Conservation (phyloP, 805 yeast species). For the Candida boidinii region DNA sequence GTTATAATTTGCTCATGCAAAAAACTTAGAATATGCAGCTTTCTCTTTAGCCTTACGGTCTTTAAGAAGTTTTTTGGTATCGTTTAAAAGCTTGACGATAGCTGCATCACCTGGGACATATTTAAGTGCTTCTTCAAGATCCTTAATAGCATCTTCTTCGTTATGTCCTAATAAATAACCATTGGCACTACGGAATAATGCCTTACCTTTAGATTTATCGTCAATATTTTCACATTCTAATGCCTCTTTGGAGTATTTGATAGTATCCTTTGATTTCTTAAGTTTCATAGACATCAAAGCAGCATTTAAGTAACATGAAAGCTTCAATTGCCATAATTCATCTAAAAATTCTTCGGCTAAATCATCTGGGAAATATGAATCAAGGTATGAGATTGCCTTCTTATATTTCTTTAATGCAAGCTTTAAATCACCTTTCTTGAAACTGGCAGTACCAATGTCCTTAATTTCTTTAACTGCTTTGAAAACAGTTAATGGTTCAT, state of each 20-base stretch:
- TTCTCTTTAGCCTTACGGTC: conserved; percentile 59
- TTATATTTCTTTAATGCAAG: conserved; percentile 59
- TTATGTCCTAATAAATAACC: conserved; percentile 59
- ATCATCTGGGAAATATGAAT: conserved; percentile 68
- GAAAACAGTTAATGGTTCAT: conserved; percentile 57
- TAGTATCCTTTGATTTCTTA: conserved; percentile 42
- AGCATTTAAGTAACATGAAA: conserved; percentile 61
- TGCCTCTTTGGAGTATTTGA: conserved; percentile 58
- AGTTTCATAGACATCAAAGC: conserved; percentile 67
- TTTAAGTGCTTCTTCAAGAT: conserved; percentile 56
- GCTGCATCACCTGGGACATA: conserved; percentile 67
- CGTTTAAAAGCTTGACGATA: conserved; percentile 53
- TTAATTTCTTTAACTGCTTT: conserved; percentile 59
- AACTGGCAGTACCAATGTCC: conserved; percentile 66
- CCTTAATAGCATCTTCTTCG: conserved; percentile 59
- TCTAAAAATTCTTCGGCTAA: conserved; percentile 45
- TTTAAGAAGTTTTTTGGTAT: conserved; percentile 44
- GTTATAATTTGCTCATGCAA: conserved; percentile 27
- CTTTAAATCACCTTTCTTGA: conserved; percentile 53
- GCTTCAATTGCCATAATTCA: conserved; percentile 43
- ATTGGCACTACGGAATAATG: conserved; percentile 76
- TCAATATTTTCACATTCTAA: conserved; percentile 51
- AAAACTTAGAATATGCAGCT: conserved; percentile 68
- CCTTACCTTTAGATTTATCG: conserved; percentile 72
- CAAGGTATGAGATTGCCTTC: conserved; percentile 63